Base-by-base conservation (phyloP, 805 yeast species). In the Candida verbasci region DNA sequence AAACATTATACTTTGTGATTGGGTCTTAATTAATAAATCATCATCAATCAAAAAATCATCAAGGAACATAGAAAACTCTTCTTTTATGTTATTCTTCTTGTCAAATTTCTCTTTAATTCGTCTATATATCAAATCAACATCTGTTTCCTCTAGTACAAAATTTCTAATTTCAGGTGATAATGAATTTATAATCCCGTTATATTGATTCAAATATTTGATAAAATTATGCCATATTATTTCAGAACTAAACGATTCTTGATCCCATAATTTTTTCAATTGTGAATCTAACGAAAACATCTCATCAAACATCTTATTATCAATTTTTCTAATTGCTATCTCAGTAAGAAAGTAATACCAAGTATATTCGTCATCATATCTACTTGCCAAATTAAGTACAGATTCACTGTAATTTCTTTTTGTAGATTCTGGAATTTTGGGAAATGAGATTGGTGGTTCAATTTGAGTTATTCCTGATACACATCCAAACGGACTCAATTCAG, bases 261-360 rank as follows among this genome's bases (percentile, higher is more conserved):
- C 62, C 61, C 67, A 62, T 4, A 39, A n/a, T n/a, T n/a, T n/a
- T n/a, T n/a, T n/a, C n/a, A n/a, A n/a, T n/a, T n/a, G 25, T 6
- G 42, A 31, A 16, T 44, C 49, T 23, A 39, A 40, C 0, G 56
- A 41, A 38, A 48, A 61, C 8, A 60, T 31, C 22, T 65, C 68
- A 41, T 62, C 61, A 38, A 45, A 59, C 50, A 65, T 46, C 18
- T 42, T 49, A 44, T 65, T 65, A 39, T 64, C 71, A 14, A 63
- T 53, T 44, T 64, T 63, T 20, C 70, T 44, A 14, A 62, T 59
- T 0, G 71, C 71, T 6, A 61, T 52, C 40, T 65, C 71, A 0
- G 68, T 64, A 28, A 64, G 45, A 39, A 56, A 65, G 32, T 42
- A 64, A 44, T 60, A 62, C 71, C 70, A 65, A 16, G 64, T 50